Evolutionary conservation across 495 filamentous ascomycete genomes (phyloP).

Genomic region (Articulospora tetracladia): DNA sequence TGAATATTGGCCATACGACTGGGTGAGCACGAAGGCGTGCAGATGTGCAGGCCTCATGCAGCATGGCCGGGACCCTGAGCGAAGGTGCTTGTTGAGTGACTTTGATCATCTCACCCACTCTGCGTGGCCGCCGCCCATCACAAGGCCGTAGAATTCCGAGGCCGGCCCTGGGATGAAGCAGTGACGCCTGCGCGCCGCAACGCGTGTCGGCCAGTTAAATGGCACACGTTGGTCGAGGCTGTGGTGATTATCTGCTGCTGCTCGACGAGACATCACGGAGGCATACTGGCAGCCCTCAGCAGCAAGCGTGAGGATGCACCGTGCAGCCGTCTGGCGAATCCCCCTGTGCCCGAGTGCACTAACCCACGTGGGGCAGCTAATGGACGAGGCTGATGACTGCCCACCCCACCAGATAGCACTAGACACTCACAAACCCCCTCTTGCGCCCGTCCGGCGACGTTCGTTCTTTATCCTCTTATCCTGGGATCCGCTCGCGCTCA

Average conservation of each 20-base stretch:
- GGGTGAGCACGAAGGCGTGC: neutral
- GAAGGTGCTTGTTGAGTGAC: neutral
- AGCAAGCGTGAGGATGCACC: too few relatives aligned
- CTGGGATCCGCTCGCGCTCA: neutral
- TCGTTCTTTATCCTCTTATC: constrained; percentile 1
- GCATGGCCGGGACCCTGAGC: neutral
- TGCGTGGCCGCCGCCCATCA: constrained; percentile 1
- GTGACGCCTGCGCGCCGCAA: neutral
- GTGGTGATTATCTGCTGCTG: constrained; percentile 6
- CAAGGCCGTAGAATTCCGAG: constrained; percentile 17
- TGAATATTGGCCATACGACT: neutral
- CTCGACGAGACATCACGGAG: too few relatives aligned
- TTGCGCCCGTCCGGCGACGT: too few relatives aligned
- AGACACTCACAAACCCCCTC: too few relatives aligned
- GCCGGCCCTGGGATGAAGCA: neutral
- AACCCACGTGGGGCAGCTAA: neutral
- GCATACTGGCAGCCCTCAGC: too few relatives aligned
- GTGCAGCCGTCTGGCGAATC: neutral
- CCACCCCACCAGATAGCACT: too few relatives aligned
- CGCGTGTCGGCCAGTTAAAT: constrained; percentile 12
- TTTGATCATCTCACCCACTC: neutral
- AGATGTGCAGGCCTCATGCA: neutral
- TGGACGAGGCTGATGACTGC: neutral
- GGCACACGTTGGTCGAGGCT: constrained; percentile 20
- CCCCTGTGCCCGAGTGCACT: neutral